Base-by-base conservation (phyloP, 176 grass and related monocot genomes). In the Poa annua region DNA sequence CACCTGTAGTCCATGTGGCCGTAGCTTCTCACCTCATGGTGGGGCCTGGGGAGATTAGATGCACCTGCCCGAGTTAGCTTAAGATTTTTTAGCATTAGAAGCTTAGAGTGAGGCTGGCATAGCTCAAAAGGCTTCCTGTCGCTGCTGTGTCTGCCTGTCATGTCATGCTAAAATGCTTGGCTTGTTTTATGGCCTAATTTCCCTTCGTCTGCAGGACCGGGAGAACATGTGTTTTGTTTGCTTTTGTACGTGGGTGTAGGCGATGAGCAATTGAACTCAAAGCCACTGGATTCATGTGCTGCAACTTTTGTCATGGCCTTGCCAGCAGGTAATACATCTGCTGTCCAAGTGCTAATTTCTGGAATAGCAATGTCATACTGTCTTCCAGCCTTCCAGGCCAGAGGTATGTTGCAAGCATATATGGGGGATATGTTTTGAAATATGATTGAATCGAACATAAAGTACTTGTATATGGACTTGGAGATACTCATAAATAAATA, bases 1-100 rank as follows among this genome's bases (percentile, higher is more conserved):
- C 90, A 92, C 75, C 86, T 92, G 90, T 78, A 79, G 79, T 83
- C 86, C 85, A 91, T 88, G 89, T 85, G 86, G 86, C 63, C 56
- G 24, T 82, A 44, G 71, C 65, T 73, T 81, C 74, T 57, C 74
- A 52, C 66, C 78, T 91, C 86, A 92, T 83, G 83, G 78, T 88
- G 79, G 86, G 86, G 59, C 69, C 21, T 52, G 62, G 26, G 48
- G 48, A 73, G 34, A 75, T 61, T 19, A 67, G 47, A 33, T 14
- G 47, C 59, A 83, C 71, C 74, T 87, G 77, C 79, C 67, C 83
- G 74, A n/a, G 71, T 62, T 81, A 49, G 78, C 78, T 45, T 45
- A 36, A 75, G 88, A 41, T 83, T 82, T 86, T 39, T 77, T 83
- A 83, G 48, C 80, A 79, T 86, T 79, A 64, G 74, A 83, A 81